Evolutionary conservation across 495 filamentous ascomycete genomes (phyloP).

Genomic region (Glonium stellatum): DNA sequence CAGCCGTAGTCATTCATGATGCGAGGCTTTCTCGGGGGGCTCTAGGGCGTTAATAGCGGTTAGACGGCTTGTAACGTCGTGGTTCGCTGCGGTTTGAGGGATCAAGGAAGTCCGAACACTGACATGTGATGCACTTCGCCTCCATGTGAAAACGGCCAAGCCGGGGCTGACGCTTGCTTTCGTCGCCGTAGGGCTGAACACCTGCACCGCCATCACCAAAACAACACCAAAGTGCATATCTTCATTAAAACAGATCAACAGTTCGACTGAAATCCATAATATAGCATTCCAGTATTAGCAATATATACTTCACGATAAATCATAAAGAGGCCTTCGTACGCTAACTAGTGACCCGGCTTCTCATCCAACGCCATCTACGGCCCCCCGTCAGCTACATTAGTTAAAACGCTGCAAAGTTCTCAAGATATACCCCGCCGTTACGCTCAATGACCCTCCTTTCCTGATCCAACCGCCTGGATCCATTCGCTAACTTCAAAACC

Average conservation of each 20-base stretch:
- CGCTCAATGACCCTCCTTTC: background rate
- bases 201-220: too few species aligned
- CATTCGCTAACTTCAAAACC: constrained; percentile 82
- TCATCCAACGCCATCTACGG: background rate
- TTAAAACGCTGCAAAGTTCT: background rate
- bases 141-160: background rate
- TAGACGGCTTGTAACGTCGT: constrained; percentile 12
- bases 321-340: background rate
- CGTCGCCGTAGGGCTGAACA: too few species aligned
- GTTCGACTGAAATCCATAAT: background rate
- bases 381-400: background rate
- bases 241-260: too few species aligned
- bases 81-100: background rate
- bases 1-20: constrained; percentile 17
- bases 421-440: background rate
- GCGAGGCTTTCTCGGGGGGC: background rate
- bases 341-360: background rate
- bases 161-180: background rate
- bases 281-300: background rate
- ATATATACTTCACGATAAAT: too few species aligned
- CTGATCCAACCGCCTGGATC: constrained; percentile 44
- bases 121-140: constrained; percentile 12
- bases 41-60: background rate
- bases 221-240: too few species aligned
- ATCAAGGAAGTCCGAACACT: background rate